Evolutionary conservation across 2,329 filamentous ascomycete genomes (phyloP).

Genomic region (Alternaria atra): DNA sequence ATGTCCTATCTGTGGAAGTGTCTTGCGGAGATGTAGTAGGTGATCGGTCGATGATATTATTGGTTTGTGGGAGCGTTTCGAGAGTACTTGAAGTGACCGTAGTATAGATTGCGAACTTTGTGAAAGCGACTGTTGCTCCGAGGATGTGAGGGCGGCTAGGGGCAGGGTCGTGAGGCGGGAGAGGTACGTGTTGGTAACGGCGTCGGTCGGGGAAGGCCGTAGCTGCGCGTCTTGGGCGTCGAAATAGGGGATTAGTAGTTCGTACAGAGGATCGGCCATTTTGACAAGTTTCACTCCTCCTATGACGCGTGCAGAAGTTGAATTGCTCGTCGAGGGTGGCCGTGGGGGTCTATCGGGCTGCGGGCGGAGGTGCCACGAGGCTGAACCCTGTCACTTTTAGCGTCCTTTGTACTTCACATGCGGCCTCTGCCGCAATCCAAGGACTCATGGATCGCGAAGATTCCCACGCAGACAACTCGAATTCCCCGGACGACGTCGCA

Average conservation of each 20-base stretch:
- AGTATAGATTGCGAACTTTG: constrained; percentile 83
- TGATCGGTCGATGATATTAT: constrained; percentile 83
- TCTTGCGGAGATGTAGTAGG: constrained; percentile 75
- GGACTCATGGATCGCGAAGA: constrained; percentile 8
- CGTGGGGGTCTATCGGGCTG: not conserved
- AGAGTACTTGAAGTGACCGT: constrained; percentile 84
- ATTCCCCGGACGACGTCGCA: not conserved
- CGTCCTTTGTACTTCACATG: constrained; percentile 13
- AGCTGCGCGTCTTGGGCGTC: constrained; percentile 53
- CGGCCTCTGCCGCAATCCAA: constrained; percentile 4
- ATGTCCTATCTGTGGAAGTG: constrained; percentile 74
- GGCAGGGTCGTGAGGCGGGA: constrained; percentile 79
- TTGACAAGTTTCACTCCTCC: not conserved
- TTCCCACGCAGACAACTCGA: constrained; percentile 6
- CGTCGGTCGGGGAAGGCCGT: constrained; percentile 57
- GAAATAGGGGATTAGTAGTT: constrained; percentile 73
- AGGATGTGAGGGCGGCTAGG: constrained; percentile 73
- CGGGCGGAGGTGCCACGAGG: constrained; percentile 12
- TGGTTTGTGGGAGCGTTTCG: constrained; percentile 85
- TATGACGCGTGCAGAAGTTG: constrained; percentile 4
- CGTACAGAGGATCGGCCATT: constrained; percentile 72
- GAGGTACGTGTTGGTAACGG: constrained; percentile 74
- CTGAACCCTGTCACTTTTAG: constrained; percentile 2
- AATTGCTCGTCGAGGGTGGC: not conserved
- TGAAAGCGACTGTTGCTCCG: constrained; percentile 80